phyloP scores from a whole-genome alignment of 768 basidiomycete species.

The Leccinum truebloodii region DNA sequence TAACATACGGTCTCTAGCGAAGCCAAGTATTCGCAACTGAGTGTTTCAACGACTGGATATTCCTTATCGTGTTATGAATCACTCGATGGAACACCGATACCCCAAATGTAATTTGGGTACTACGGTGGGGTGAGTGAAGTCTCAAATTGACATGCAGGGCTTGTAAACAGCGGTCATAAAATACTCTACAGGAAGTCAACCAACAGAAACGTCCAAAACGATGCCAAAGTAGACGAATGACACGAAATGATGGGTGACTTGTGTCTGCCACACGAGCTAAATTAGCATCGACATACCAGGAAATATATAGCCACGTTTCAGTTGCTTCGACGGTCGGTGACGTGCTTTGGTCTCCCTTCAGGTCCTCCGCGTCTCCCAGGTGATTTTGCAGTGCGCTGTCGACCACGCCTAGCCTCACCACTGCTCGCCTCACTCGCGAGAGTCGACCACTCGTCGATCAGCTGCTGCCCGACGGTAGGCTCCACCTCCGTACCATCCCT shows the following conservation, averaged over 20 bases:
- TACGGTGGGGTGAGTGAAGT: background rate
- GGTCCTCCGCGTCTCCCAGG: background rate
- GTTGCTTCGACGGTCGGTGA: background rate
- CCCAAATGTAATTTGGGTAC: too few relatives aligned
- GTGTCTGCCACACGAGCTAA: too few relatives aligned
- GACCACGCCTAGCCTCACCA: slow-evolving; percentile 2
- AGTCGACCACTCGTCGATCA: slow-evolving; percentile 70
- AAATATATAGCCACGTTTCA: background rate
- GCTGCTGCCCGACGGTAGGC: slow-evolving; percentile 63
- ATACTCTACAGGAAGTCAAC: background rate
- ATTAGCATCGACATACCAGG: too few relatives aligned
- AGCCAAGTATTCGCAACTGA: background rate
- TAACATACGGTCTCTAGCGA: background rate
- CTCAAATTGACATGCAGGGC: too few relatives aligned
- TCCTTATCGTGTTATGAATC: background rate
- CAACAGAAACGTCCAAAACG: background rate
- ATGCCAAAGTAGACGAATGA: background rate
- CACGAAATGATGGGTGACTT: too few relatives aligned
- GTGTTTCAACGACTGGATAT: background rate
- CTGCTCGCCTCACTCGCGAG: slow-evolving; percentile 26
- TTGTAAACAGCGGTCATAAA: background rate
- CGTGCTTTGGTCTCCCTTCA: background rate
- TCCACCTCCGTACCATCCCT: slow-evolving; percentile 93
- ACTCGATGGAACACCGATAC: too few relatives aligned
- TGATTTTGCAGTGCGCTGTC: slow-evolving; percentile 6